Base-by-base conservation (phyloP, 345 rosid species). In the Toxicodendron radicans region DNA sequence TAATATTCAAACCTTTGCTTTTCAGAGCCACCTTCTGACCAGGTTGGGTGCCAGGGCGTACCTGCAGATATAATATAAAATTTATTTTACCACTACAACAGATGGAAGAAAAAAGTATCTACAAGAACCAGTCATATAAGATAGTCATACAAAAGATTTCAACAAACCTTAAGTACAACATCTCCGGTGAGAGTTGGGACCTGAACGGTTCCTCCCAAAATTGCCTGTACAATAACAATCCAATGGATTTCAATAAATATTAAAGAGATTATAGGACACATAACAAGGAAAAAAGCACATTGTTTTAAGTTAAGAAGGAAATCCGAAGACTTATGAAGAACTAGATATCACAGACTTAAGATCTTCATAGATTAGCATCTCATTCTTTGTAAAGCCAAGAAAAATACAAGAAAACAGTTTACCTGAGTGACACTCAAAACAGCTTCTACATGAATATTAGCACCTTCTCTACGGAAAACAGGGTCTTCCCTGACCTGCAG, bases 181-280 rank as follows among this genome's bases (percentile, higher is more conserved):
- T 95, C 99, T 66, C 99, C 99, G 0, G 96, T 90, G 59, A 95
- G 97, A 61, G 98, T 96, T 56, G 99, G 99, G 76, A 93, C 98
- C 79, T 90, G 95, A 74, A 96, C 82, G 52, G 99, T 93, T 79
- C 99, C 99, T 59, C 99, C 99, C 80, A 96, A 86, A 69, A 93
- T 82, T 68, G 99, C 99, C 99, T 96, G 95, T 60, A 72, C 64
- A 80, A 51, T 51, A 75, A 70, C 48, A 70, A 74, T 20, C 56
- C 57, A 54, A 58, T 51, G 5, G 70, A 58, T 23, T 65, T 56
- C 20, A 24, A 5, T 16, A 20, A 59, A 43, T 58, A 41, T 58
- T 58, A 14, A 49, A 62, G n/a, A 46, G 46, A 49, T 48, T 66
- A 16, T 8, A 14, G 57, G 27, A 24, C 7, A 21, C 4, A 24